Base-by-base conservation (phyloP, 495 filamentous ascomycete genomes). In the Xylaria intraflava region DNA sequence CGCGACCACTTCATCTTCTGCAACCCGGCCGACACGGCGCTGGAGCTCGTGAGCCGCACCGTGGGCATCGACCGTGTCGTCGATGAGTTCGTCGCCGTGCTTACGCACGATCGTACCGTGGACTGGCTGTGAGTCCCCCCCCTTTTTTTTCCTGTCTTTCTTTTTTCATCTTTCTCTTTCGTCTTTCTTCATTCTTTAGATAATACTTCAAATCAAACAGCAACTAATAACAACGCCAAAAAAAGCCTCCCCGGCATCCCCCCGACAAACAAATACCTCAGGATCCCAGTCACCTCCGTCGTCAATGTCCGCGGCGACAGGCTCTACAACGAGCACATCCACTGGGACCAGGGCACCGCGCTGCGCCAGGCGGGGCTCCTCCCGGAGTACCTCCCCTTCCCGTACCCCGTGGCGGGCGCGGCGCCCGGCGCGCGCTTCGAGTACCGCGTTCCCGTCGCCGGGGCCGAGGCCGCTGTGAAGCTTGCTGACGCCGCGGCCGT, bases 301-400 rank as follows among this genome's bases (percentile, higher is more conserved):
- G 85, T 93, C 24, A 84, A 84, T 52, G 71, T 93, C 45, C 76
- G 88, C 12, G 88, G 80, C 2, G 86, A 86, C 4, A 81, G 81
- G 45, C 71, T 95, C 3, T 90, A 83, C 62, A 83, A 87, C 47
- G 90, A 96, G 67, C 85, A 92, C 59, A 83, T 91, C 16, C 85
- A 87, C 57, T 96, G 89, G 89, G 90, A 95, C 62, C 89, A 95
- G 65, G 88, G 86, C 1, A 84, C 80, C 14, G 85, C 92, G 2
- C 69, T 96, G 0, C 77, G 85, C 17, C 90, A 95, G 67, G 69
- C 89, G 0, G 89, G 89, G 0, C 63, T 94, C 42, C 62, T 95
- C 33, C 76, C 84, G 62, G 58, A 85, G 73, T 67, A 79, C 68
- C 60, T 73, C 6, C 74, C 77, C 1, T 85, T 78, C 47, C 80